Evolutionary conservation across 108 stramenopile species (phyloP).

Genomic region (Cyclotella cryptica): DNA sequence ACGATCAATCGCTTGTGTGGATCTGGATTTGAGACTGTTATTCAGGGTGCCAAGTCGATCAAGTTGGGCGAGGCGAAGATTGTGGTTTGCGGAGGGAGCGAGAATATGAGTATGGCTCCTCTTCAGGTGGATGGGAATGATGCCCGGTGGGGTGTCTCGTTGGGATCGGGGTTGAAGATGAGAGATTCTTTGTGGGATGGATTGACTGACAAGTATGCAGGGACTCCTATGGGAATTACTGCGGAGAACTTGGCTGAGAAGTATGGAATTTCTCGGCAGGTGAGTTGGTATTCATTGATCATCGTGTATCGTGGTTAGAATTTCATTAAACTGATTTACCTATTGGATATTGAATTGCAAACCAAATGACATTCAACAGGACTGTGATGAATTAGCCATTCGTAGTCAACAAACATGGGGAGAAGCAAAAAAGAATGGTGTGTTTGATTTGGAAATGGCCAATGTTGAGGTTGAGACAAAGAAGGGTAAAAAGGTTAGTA

Average conservation of each 20-base stretch:
- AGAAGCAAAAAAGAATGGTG: slow-evolving; percentile 71
- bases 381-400: slow-evolving; percentile 92
- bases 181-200: slow-evolving; percentile 82
- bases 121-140: slow-evolving; percentile 84
- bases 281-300: slow-evolving; percentile 29
- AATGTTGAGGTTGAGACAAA: slow-evolving; percentile 88
- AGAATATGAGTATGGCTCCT: slow-evolving; percentile 97
- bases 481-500: slow-evolving; percentile 75
- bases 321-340: neutral
- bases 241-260: slow-evolving; percentile 97
- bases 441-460: slow-evolving; percentile 94
- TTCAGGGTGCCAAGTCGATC: slow-evolving; percentile 92
- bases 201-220: slow-evolving; percentile 90
- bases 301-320: neutral
- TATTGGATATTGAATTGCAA: neutral
- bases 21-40: slow-evolving; percentile 95
- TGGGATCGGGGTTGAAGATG: slow-evolving; percentile 86
- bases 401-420: slow-evolving; percentile 90
- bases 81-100: slow-evolving; percentile 93
- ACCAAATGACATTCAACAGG: slow-evolving; percentile 35
- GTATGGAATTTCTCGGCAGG: slow-evolving; percentile 87
- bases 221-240: slow-evolving; percentile 96
- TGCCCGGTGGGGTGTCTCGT: slow-evolving; percentile 88
- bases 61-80: slow-evolving; percentile 85
- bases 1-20: slow-evolving; percentile 99